Percentiles rank a stretch among this genome's conserved stretches.
Conservation (phyloP, 1,284 basidiomycete genomes). For the Austroboletus olivaceoglutinosus region DNA sequence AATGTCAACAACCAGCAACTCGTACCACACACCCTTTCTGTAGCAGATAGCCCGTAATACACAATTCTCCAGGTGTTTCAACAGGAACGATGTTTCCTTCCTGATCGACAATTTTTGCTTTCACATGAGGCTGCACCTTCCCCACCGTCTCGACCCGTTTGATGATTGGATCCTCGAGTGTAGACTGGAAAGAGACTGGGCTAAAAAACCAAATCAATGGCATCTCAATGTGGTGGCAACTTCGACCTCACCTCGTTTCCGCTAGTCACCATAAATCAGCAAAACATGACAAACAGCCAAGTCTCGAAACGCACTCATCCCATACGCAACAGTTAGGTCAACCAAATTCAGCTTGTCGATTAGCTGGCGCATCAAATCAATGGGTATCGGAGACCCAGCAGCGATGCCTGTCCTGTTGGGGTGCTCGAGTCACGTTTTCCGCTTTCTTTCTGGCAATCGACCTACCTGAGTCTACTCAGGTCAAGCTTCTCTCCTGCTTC, state of each 20-base stretch:
- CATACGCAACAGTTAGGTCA: conserved; percentile 76
- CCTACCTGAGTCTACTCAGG: conserved; percentile 53
- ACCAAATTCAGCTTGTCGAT: conserved; percentile 63
- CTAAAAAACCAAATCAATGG: conserved; percentile 35
- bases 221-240: not conserved
- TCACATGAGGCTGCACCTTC: conserved; percentile 70
- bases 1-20: not conserved
- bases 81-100: conserved; percentile 65
- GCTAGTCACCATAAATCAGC: conserved; percentile 39
- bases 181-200: conserved; percentile 81
- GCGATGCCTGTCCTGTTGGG: conserved; percentile 70
- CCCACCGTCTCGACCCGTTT: conserved; percentile 83
- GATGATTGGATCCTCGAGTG: conserved; percentile 60
- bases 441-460: not conserved
- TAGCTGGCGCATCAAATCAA: conserved; percentile 72
- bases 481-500: conserved; percentile 47
- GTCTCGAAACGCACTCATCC: conserved; percentile 64
- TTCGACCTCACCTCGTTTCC: conserved; percentile 49
- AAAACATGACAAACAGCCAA: not conserved
- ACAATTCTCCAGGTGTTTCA: conserved; percentile 70
- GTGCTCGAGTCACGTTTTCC: not conserved
- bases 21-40: conserved; percentile 64
- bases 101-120: conserved; percentile 66
- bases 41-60: conserved; percentile 71
- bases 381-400: conserved; percentile 75